A percentile compares a stretch with the other conserved stretches of the same genome.
phyloP scores from a whole-genome alignment of 768 basidiomycete genomes.

The Piloderma croceum region DNA sequence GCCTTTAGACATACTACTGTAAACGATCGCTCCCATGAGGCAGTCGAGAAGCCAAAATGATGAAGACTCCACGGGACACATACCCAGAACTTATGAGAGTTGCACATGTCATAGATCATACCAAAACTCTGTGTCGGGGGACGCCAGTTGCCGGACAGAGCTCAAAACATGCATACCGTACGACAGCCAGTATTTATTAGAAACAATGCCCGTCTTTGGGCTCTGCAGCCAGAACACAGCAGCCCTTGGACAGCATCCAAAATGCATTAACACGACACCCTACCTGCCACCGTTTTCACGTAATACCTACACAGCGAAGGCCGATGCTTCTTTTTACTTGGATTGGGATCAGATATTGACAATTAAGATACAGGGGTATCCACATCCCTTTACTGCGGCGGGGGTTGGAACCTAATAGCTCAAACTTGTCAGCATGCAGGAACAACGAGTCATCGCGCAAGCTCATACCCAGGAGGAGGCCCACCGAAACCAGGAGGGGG shows the following conservation, averaged over 20 bases:
- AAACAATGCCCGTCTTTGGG: too few species aligned
- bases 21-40: too few species aligned
- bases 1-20: too few species aligned
- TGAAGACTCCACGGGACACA: too few species aligned
- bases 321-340: slow-evolving; percentile 17
- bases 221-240: neutral
- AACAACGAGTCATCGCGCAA: neutral
- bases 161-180: too few species aligned
- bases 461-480: slow-evolving; percentile 72
- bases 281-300: neutral
- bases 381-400: slow-evolving; percentile 32
- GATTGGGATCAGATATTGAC: slow-evolving; percentile 17
- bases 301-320: slow-evolving; percentile 13
- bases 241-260: neutral
- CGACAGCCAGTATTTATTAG: too few species aligned
- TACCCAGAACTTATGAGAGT: too few species aligned
- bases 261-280: slow-evolving; percentile 1
- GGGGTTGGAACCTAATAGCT: slow-evolving; percentile 40
- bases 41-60: too few species aligned
- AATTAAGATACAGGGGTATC: slow-evolving; percentile 7
- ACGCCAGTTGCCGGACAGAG: too few species aligned
- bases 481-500: slow-evolving; percentile 79
- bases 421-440: neutral
- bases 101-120: too few species aligned
- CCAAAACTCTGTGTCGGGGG: too few species aligned